These are phyloP conservation scores for Centrapalus pauciflorus DNA, from an alignment of 129 eudicot species.

Conservation along the genomic window DNA sequence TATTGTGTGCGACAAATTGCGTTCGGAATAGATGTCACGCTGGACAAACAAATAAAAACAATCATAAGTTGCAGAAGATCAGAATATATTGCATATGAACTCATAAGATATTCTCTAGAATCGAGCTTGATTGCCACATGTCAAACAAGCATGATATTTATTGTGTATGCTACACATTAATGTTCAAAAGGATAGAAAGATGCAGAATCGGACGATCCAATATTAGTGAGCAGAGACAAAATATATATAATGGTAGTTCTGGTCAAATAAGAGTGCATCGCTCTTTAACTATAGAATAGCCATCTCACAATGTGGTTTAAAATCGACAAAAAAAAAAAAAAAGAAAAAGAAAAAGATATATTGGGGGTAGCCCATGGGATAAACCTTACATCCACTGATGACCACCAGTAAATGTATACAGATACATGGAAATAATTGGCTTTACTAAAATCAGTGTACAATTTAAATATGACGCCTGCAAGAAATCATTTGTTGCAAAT, in stretches of 20 bases:
- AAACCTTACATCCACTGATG: no score
- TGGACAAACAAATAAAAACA: not conserved
- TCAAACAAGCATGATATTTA: not conserved
- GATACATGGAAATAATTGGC: no score
- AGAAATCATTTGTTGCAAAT: not conserved
- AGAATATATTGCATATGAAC: not conserved
- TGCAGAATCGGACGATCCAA: not conserved
- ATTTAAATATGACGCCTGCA: not conserved
- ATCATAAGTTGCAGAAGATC: not conserved
- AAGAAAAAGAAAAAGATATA: no score
- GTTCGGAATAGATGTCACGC: no score
- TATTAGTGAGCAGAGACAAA: not conserved
- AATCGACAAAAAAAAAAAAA: not conserved
- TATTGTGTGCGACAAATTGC: not conserved
- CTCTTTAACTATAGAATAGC: not conserved
- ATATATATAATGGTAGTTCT: not conserved
- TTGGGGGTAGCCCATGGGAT: not conserved
- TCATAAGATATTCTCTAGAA: not conserved
- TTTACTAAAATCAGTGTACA: not conserved
- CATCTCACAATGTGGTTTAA: not conserved
- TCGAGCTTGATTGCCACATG: not conserved
- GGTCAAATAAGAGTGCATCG: not conserved
- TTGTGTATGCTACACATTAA: not conserved
- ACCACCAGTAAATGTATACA: no score
- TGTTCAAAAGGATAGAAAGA: not conserved